A percentile compares a stretch with the other conserved stretches of the same genome.
Evolutionary conservation across 2,329 filamentous ascomycete species (phyloP).

Genomic region (Stachybotrys elegans): DNA sequence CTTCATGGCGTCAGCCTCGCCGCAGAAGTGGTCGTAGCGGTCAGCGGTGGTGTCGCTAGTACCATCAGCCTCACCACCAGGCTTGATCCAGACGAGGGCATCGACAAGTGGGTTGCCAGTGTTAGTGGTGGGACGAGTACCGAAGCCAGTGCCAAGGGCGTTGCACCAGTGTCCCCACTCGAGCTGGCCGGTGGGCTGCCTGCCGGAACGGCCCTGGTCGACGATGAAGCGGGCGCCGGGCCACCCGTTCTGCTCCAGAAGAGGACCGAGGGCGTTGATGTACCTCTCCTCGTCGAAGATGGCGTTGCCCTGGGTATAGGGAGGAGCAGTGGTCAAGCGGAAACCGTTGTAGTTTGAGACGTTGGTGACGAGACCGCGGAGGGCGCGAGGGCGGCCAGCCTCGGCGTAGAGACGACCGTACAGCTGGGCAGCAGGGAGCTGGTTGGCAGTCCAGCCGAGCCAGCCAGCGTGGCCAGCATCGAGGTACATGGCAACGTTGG

Average conservation of each 20-base stretch:
- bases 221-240: conserved; percentile 40
- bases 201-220: conserved; percentile 47
- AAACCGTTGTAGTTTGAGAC: conserved; percentile 55
- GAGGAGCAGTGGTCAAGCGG: conserved; percentile 33
- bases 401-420: conserved; percentile 44
- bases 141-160: conserved; percentile 57
- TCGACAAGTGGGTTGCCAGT: conserved; percentile 56
- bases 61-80: conserved; percentile 54
- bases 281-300: conserved; percentile 54
- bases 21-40: conserved; percentile 38
- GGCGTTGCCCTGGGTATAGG: conserved; percentile 41
- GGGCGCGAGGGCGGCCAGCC: conserved; percentile 40
- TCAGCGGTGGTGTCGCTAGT: conserved; percentile 41
- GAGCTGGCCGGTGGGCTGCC: conserved; percentile 56
- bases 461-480: conserved; percentile 55
- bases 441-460: conserved; percentile 53
- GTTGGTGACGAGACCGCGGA: conserved; percentile 53
- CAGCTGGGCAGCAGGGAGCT: conserved; percentile 40
- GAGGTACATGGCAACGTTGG: conserved; percentile 54
- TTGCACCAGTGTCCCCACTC: conserved; percentile 68
- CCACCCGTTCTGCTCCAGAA: conserved; percentile 46
- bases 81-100: conserved; percentile 68
- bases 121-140: conserved; percentile 55
- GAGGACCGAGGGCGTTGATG: conserved; percentile 57
- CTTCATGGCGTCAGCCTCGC: conserved; percentile 46